Conservation (phyloP, 768 basidiomycete species). For the Mycena polygramma region DNA sequence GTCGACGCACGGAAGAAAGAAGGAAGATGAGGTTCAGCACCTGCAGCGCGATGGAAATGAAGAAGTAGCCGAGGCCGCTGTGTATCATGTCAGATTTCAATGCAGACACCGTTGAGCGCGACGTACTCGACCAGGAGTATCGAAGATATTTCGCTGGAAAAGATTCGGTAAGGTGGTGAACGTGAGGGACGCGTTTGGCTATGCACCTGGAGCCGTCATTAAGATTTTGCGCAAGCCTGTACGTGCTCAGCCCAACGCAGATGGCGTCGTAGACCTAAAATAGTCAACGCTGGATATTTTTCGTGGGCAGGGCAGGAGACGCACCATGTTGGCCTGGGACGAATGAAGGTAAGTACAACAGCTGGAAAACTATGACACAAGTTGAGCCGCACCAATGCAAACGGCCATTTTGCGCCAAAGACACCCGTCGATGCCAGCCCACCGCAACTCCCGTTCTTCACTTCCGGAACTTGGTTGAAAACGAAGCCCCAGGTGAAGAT, state of each 20-base stretch:
- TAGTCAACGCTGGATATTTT: background rate
- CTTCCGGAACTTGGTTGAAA: conserved; percentile 9
- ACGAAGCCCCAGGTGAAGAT: conserved; percentile 14
- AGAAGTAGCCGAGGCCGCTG: conserved; percentile 13
- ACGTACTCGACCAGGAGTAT: conserved; percentile 6
- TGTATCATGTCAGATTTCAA: background rate
- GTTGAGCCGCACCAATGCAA: background rate
- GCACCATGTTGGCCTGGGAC: background rate
- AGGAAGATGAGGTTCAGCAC: conserved; percentile 13
- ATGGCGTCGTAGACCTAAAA: conserved; percentile 4
- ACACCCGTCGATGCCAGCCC: conserved; percentile 2
- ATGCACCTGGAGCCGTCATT: background rate
- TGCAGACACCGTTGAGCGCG: background rate
- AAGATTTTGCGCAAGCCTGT: background rate
- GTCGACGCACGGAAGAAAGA: background rate
- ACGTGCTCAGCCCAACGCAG: conserved; percentile 6
- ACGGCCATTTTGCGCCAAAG: conserved; percentile 10
- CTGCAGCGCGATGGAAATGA: background rate
- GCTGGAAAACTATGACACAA: too few relatives aligned
- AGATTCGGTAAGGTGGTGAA: background rate
- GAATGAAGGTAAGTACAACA: too few relatives aligned
- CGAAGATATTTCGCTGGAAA: conserved; percentile 6
- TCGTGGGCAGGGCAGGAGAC: background rate
- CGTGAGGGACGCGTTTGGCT: background rate
- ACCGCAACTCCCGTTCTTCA: conserved; percentile 3